phyloP scores from a whole-genome alignment of 2,329 filamentous ascomycete species.

The Fonsecaea nubica region DNA sequence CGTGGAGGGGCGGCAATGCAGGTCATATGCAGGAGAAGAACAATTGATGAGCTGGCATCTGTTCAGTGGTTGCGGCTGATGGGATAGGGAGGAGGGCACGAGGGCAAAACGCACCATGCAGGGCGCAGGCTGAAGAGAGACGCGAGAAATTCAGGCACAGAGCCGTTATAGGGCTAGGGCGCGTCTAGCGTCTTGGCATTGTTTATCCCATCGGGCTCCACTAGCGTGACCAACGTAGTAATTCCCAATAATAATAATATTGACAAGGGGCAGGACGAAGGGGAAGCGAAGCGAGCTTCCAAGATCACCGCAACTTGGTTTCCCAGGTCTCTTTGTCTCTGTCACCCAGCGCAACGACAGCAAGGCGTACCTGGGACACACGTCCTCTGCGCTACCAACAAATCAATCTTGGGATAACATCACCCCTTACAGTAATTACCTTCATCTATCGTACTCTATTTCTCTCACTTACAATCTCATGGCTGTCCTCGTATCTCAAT shows the following conservation, averaged over 20 bases:
- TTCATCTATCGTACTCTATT: conserved; percentile 12
- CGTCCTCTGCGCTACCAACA: conserved; percentile 17
- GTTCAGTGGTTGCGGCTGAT: background rate
- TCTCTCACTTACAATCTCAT: conserved; percentile 19
- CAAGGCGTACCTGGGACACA: conserved; percentile 11
- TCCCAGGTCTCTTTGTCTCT: background rate
- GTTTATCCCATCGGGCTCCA: conserved; percentile 20
- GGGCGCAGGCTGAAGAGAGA: conserved; percentile 4
- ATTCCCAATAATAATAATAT: conserved; percentile 1
- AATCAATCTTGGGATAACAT: conserved; percentile 21
- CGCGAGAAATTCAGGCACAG: conserved; percentile 12
- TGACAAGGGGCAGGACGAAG: background rate
- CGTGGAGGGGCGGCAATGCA: conserved; percentile 11
- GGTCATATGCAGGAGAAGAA: conserved; percentile 26
- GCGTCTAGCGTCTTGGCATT: conserved; percentile 19
- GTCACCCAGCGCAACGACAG: conserved; percentile 19
- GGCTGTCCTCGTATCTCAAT: conserved; percentile 23
- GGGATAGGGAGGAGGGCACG: background rate
- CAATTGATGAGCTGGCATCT: conserved; percentile 12
- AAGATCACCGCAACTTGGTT: conserved; percentile 20
- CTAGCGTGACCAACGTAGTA: background rate
- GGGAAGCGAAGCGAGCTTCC: conserved; percentile 9
- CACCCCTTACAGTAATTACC: conserved; percentile 12
- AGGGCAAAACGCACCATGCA: conserved; percentile 15
- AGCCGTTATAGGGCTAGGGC: conserved; percentile 4